Conservation (phyloP, 78 protist species). For the Dictyostelium intermedium region DNA sequence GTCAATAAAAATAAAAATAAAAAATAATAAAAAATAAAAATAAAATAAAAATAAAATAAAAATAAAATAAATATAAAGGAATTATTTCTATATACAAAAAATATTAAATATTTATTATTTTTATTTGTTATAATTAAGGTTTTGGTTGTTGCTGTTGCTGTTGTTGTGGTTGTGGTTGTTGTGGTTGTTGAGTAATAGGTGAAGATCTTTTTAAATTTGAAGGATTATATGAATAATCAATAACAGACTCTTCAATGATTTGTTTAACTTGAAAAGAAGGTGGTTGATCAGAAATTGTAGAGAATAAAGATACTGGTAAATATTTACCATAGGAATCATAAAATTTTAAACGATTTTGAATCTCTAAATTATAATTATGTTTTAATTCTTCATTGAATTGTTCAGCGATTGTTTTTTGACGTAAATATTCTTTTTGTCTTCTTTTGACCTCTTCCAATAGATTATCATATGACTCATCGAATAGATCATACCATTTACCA, state of each 20-base stretch:
- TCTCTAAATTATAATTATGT: not conserved
- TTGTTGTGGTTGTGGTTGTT: too few species aligned
- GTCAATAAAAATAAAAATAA: not conserved
- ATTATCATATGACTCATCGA: not conserved
- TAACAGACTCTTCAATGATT: not conserved
- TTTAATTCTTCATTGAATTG: not conserved
- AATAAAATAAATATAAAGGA: too few species aligned
- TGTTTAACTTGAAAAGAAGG: not conserved
- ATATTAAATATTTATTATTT: too few species aligned
- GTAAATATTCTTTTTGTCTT: not conserved
- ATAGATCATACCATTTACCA: not conserved
- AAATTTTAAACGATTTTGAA: not conserved
- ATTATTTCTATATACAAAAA: too few species aligned
- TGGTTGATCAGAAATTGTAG: not conserved
- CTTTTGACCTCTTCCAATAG: not conserved
- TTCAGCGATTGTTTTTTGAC: conserved; percentile 4
- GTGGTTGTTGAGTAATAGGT: not conserved
- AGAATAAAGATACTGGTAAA: conserved; percentile 15
- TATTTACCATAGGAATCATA: conserved; percentile 35
- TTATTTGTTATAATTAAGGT: not conserved
- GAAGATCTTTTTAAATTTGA: not conserved
- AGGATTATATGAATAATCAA: not conserved
- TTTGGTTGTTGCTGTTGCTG: not conserved
- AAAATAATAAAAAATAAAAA: too few species aligned
- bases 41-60: too few species aligned